Base-by-base conservation (phyloP, 495 filamentous ascomycete genomes). In the Penicillium chermesinum region DNA sequence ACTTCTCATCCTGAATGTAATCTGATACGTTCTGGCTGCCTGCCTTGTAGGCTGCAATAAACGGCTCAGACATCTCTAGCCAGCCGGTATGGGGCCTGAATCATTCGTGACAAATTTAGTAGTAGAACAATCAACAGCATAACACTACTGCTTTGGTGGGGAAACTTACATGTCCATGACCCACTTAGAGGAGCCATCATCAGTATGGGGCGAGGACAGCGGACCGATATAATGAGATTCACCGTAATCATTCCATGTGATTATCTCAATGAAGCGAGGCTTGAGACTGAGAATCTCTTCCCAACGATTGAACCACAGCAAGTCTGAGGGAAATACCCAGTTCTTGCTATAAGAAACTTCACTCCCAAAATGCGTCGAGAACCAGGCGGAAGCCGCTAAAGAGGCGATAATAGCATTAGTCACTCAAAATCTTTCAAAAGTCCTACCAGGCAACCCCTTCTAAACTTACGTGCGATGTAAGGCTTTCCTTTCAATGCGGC, bases 231-330 rank as follows among this genome's bases (percentile, higher is more conserved):
- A 71, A 38, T 80, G 76, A 2, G 73, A 77, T 58, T 86, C 82
- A 38, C 80, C 80, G 41, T 78, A 84, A 54, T 86, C 66, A 55
- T 86, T 86, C 82, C 80, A 85, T n/a, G 76, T 80, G 8, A 85
- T 65, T 42, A 84, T 82, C 54, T 84, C 76, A 33, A 84, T 53
- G 46, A 78, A 71, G 12, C 63, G 53, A 2, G 80, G 78, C 18
- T 68, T 51, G 12, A 75, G 43, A 0, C 52, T 35, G 1, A 82
- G 56, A 38, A 83, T 68, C 47, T 81, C 65, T 39, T 72, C 65
- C 80, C 79, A 84, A 21, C 79, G 70, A 34, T 73, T 52, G 9
- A 63, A 71, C 44, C 64, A 67, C 6, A 66, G 58, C 2, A 72
- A 55, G 41, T 74, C 71, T 25, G 68, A 73, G 17, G 72, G 71